Base-by-base conservation (phyloP, 2,329 filamentous ascomycete species). In the Raffaelea ambrosiae region DNA sequence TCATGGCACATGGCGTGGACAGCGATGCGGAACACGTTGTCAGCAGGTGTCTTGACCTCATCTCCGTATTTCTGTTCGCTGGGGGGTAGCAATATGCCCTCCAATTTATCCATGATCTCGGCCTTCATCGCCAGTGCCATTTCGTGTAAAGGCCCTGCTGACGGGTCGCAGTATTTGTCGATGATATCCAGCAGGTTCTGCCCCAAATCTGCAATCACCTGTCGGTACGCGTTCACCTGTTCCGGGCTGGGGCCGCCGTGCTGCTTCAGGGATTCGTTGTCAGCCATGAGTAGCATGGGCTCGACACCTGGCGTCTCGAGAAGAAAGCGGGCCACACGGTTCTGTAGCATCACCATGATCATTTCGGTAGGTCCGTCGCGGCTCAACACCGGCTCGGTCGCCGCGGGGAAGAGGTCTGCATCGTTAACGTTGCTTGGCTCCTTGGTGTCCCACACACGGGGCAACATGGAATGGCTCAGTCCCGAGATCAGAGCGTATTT, bases 341-440 rank as follows among this genome's bases (percentile, higher is more conserved):
- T 73, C 4, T 67, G 63, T 10, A 79, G 61, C 29, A 81, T 55
- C 51, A 70, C 70, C 51, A 79, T 78, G 1, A 75, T 73, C 77
- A 81, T 81, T 51, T 81, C 77, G 0, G 77, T 81, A 3, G 77
- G 76, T 0, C 76, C 76, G 2, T 79, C 73, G 19, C 71, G 71
- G 13, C 73, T 65, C 40, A 70, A 66, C 2, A 79, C 59, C 0
- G 73, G 70, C 47, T 76, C 70, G 8, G 67, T 70, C 31, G 76
- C 74, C 3, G 67, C 67, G 1, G 75, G 76, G 49, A 72, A 73
- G 0, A 83, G 63, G 51, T 82, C 77, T 20, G 69, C 68, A 53
- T 83, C 79, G 58, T 80, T 77, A 48, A 82, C 63, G 51, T 82
- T 82, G 43, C 66, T 66, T 5, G 79, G 78, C 51, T 66, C 60